Base-by-base conservation (phyloP, 169 alveolate genomes). In the Besnoitia besnoiti region DNA sequence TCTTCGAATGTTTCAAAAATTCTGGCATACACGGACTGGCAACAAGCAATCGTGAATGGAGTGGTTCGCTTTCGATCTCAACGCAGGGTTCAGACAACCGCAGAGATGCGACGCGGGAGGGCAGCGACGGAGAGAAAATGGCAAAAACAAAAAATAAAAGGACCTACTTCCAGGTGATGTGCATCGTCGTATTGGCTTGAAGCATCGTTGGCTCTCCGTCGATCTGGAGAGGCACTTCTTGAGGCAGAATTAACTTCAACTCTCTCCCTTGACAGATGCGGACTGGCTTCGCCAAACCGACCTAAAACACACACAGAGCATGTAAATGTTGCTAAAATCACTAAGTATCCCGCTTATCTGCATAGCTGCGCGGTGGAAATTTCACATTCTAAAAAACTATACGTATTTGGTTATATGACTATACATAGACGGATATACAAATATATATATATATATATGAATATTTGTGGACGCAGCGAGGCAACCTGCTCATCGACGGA, bases 131-230 rank as follows among this genome's bases (percentile, higher is more conserved):
- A 10, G 85, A 33, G 33, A 19, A 10, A 8, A 7, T 5, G 7
- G 33, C 35, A 37, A 10, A 16, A 37, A 40, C 21, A 5, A 39
- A 35, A 19, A 44, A 1, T 21, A 2, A 4, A n/a, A 19, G 39
- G 0, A n/a, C 93, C 44, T 35, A 67, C 93, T 90, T 44, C 73
- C 75, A 62, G 33, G 93, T 44, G 33, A 90, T 90, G n/a, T 37
- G 62, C 35, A 90, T 40, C 73, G 82, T 79, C 51, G 62, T 33
- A 49, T 35, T 27, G 42, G 59, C 73, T 35, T 94, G 85, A 37
- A 95, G 91, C 89, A 95, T 61, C 90, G 75, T 91, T 24, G 96
- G 96, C 67, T 95, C 96, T 50, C 96, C 96, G 79, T 93, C 96
- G 77, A 95, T 93, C 80, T 95, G 96, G 37, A 95, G 91, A 37